Base-by-base conservation (phyloP, 2,329 filamentous ascomycete genomes). In the Plectosphaerella cucumerina region DNA sequence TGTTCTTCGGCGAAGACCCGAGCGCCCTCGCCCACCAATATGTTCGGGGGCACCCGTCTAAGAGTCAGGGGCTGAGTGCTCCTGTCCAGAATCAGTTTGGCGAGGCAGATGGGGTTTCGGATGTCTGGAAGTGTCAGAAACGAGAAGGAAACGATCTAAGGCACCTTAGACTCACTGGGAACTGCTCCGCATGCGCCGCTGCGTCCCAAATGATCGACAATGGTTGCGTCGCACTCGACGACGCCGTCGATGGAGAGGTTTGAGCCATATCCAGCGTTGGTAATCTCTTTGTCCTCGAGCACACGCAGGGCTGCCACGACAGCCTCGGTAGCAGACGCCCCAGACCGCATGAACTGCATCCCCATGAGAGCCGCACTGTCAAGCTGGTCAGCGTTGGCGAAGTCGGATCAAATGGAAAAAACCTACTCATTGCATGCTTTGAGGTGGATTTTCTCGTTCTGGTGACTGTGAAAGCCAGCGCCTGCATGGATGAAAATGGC, bases 401-500 rank as follows among this genome's bases (percentile, higher is more conserved):
- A 42, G 5, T 20, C n/a, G 4, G 17, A 21, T 6, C 18, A 35
- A 48, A 6, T 34, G 5, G 23, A 33, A 5, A n/a, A 5, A 12
- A 57, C 90, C 70, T 76, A 97, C 93, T 93, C 86, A 62, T 87
- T 86, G 68, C 94, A 97, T 41, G 91, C 91, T 62, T 86, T 78
- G 10, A 99, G 80, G 64, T 99, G 94, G 35, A 89, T 77, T 50
- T 79, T 76, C 66, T 99, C 92, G 64, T 97, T 97, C 53, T 88
- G 82, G 21, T 82, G 75, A 64, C 91, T 97, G 67, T 99, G 94
- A 62, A 90, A 99, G 4, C 94, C 94, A 15, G 94, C 94, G 33
- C 94, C 94, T 35, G 93, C 94, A 69, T 99, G 94, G 43, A 99
- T 86, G 67, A 96, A 97, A 48, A 99, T 93, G 53, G 90, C 91